Conservation (phyloP, 192 early-diverging fungal genomes). For the Backusella parvicylindrica region DNA sequence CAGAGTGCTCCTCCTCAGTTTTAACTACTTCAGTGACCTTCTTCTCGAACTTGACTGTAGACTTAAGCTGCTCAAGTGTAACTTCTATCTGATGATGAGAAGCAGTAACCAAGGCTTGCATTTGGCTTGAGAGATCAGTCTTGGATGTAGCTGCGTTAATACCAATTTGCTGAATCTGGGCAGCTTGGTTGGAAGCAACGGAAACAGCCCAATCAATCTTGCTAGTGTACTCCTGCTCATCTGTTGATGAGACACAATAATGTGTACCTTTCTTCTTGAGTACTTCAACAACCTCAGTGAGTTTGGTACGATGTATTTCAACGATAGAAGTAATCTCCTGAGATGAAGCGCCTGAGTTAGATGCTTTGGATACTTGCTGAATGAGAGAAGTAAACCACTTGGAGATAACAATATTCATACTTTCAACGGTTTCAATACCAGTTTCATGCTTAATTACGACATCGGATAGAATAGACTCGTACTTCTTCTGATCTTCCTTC, state of each 20-base stretch:
- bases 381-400: conserved; percentile 5
- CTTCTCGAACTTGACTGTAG: not conserved
- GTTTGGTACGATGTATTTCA: not conserved
- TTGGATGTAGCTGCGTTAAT: conserved; percentile 1
- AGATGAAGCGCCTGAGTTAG: not conserved
- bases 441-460: not conserved
- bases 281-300: conserved; percentile 12
- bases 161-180: conserved; percentile 15
- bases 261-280: not conserved
- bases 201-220: not conserved
- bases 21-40: not conserved
- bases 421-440: not conserved
- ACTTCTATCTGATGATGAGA: conserved; percentile 14
- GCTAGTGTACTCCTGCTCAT: not conserved
- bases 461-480: not conserved
- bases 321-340: not conserved
- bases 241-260: not conserved
- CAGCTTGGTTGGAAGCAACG: not conserved
- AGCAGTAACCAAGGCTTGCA: not conserved
- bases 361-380: not conserved
- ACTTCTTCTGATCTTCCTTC: not conserved
- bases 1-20: not conserved
- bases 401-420: conserved; percentile 7
- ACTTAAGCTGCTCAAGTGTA: conserved; percentile 10
- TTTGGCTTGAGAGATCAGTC: conserved; percentile 4